Evolutionary conservation across 805 yeast species (phyloP), one percentile per base, ranked within the genome.

Genomic region (Spathaspora passalidarum): DNA sequence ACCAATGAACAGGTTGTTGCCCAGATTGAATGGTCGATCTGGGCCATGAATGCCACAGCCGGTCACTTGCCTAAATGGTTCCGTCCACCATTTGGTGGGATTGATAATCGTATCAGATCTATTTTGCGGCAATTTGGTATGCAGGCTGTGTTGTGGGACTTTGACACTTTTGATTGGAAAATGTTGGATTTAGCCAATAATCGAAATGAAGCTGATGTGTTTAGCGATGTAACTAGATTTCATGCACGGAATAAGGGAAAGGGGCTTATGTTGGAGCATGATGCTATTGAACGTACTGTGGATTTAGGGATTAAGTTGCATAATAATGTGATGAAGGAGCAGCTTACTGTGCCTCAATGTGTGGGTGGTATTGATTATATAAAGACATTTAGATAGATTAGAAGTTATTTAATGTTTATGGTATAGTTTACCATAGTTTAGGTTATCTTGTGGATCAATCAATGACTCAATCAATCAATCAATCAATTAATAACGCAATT

Each of bases 1-100:
- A 64, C 81, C 19, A 90, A 90, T 60, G 92, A 89, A 64, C 79
- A 88, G 50, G 81, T 92, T 16, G 81, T 86, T 46, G 96, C 97
- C 0, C 96, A 92, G 61, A 67, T 92, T 32, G 84, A 91, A 63
- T 92, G 99, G 99, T 83, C 95, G 1, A 81, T 89, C 25, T 92
- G 97, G 97, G 97, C 97, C 4, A 88, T 91, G 90, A 91, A 92
- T 68, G 97, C 97, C 1, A 90, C 97, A 0, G 87, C 88, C 0
- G 73, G 82, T 21, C 91, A 90, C 56, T 61, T 87, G 8, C 99
- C 99, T 5, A 85, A 84, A 57, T 92, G 92, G 87, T 92, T 87
- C 63, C 78, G 99, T 54, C 99, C 99, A 0, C 99, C 99, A 1
- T 92, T 88, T 60, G 99, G 98, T 0, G 97, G 96, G 0, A 75